Conservation (phyloP, 257 asterid genomes). For the Lycium barbarum region DNA sequence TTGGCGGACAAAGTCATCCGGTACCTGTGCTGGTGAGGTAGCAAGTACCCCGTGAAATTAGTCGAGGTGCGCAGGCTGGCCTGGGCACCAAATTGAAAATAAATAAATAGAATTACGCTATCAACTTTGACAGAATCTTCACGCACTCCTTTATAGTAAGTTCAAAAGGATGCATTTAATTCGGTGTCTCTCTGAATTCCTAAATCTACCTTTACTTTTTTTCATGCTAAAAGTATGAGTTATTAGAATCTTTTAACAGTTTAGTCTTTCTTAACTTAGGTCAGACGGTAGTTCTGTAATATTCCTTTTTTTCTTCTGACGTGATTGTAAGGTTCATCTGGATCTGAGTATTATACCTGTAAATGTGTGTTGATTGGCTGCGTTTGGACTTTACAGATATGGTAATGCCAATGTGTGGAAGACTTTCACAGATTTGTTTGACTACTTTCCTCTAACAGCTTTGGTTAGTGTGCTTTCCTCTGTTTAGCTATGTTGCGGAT, state of each 20-base stretch:
- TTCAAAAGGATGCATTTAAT: neutral
- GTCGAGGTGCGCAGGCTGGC: neutral
- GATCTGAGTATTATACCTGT: neutral
- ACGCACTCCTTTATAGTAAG: neutral
- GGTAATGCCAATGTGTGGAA: constrained; percentile 96
- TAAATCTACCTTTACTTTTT: neutral
- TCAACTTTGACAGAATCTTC: neutral
- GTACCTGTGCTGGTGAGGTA: too few species aligned
- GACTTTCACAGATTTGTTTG: constrained; percentile 89
- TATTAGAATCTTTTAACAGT: neutral
- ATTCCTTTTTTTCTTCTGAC: neutral
- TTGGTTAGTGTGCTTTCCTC: constrained; percentile 64
- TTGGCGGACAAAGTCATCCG: neutral
- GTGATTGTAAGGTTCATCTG: neutral
- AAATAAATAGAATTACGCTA: neutral
- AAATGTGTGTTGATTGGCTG: constrained; percentile 25
- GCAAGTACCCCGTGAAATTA: too few species aligned
- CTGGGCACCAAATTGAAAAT: neutral
- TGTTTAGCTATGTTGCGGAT: neutral
- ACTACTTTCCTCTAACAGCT: constrained; percentile 93
- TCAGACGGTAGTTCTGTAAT: neutral
- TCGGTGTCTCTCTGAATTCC: neutral
- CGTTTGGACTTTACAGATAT: constrained; percentile 54
- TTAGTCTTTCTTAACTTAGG: neutral
- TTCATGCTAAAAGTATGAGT: neutral